Conservation (phyloP, 352 stramenopile species). For the Pythium vanterpoolii region DNA sequence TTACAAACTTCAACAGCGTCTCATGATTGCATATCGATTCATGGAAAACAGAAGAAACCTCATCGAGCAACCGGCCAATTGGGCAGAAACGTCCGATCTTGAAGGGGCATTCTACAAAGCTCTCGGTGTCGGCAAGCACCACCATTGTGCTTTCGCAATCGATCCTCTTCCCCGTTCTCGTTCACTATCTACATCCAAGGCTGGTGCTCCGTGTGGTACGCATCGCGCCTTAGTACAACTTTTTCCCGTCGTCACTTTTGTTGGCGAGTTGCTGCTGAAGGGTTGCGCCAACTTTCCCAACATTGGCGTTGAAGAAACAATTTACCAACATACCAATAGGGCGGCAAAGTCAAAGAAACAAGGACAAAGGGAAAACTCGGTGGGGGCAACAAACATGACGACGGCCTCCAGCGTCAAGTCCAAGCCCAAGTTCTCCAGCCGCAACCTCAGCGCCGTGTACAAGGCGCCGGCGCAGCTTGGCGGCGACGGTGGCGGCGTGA, state of each 20-base stretch:
- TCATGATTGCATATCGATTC: not conserved
- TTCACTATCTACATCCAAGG: not conserved
- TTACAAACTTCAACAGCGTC: not conserved
- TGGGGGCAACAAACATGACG: constrained; percentile 1
- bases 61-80: constrained; percentile 1
- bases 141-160: not conserved
- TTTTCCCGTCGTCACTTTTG: not conserved
- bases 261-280: constrained; percentile 1
- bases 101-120: constrained; percentile 4
- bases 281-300: not conserved
- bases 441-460: constrained; percentile 69
- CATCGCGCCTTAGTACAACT: not conserved
- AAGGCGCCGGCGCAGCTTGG: constrained; percentile 42
- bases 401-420: constrained; percentile 26
- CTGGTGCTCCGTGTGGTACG: too few relatives aligned
- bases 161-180: not conserved
- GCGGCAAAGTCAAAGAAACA: not conserved
- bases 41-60: constrained; percentile 8
- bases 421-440: constrained; percentile 70
- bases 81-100: not conserved
- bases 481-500: constrained; percentile 20
- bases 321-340: not conserved
- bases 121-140: not conserved
- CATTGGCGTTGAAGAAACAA: constrained; percentile 2
- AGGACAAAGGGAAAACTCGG: not conserved